A percentile compares a stretch with the other conserved stretches of the same genome.
These are phyloP conservation scores for Beauveria australis DNA, from an alignment of 2,329 filamentous ascomycete species.

Conservation along the genomic window DNA sequence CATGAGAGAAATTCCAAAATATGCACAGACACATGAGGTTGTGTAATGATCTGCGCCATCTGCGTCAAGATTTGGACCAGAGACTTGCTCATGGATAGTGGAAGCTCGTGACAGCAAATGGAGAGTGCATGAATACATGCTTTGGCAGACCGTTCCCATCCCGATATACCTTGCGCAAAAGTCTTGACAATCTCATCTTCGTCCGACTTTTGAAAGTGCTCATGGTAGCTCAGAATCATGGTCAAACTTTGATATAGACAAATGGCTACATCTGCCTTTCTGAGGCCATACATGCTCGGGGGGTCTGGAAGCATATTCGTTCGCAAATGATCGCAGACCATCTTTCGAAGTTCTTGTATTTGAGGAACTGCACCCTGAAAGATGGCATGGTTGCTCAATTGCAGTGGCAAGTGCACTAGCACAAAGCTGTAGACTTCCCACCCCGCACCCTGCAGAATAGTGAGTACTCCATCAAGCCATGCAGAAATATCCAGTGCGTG, in stretches of 20 bases:
- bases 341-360: constrained; percentile 64
- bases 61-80: constrained; percentile 81
- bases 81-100: constrained; percentile 75
- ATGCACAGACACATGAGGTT: constrained; percentile 83
- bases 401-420: constrained; percentile 75
- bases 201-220: constrained; percentile 72
- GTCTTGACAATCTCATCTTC: constrained; percentile 83
- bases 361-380: constrained; percentile 68
- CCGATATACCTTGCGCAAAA: constrained; percentile 77
- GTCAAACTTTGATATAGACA: constrained; percentile 82
- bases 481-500: constrained; percentile 49
- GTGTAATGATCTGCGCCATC: constrained; percentile 94
- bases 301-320: constrained; percentile 73
- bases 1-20: constrained; percentile 93
- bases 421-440: constrained; percentile 94
- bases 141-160: constrained; percentile 79
- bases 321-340: constrained; percentile 77
- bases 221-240: constrained; percentile 84
- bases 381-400: constrained; percentile 82
- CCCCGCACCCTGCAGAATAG: constrained; percentile 65
- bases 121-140: constrained; percentile 91
- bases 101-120: constrained; percentile 91
- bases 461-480: constrained; percentile 72
- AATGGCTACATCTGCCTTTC: constrained; percentile 80
- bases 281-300: constrained; percentile 66